phyloP scores from a whole-genome alignment of 345 rosid genomes.

The Psidium guajava region DNA sequence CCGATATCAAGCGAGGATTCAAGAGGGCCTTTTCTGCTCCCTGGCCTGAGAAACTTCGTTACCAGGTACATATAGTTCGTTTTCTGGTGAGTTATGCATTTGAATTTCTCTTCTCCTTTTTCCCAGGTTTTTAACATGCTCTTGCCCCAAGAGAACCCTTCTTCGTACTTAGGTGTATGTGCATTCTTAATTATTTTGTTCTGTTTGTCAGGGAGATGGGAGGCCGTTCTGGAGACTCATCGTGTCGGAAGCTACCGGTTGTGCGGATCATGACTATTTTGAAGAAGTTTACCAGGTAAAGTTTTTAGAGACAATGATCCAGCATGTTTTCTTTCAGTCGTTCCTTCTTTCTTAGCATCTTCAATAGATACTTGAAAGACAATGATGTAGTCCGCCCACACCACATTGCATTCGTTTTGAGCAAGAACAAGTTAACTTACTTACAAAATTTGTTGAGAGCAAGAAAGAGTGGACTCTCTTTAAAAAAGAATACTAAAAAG shows the following conservation, averaged over 20 bases:
- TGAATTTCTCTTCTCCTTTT: background rate
- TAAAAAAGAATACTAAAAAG: background rate
- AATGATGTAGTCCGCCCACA: background rate
- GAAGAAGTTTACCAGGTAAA: slow-evolving; percentile 80
- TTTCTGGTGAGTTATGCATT: background rate
- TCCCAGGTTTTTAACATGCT: background rate
- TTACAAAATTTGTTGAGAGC: background rate
- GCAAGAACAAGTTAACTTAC: background rate
- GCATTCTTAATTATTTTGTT: background rate
- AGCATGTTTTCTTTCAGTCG: background rate
- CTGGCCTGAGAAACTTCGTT: slow-evolving; percentile 80
- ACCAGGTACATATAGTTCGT: slow-evolving; percentile 37
- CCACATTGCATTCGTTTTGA: background rate
- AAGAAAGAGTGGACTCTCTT: background rate
- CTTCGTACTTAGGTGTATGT: background rate
- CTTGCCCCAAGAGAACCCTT: background rate
- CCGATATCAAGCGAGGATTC: slow-evolving; percentile 75
- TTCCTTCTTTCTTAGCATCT: background rate
- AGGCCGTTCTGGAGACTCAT: slow-evolving; percentile 78
- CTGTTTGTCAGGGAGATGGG: slow-evolving; percentile 62
- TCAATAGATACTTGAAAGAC: background rate
- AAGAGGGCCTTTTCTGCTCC: slow-evolving; percentile 72
- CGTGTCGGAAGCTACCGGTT: slow-evolving; percentile 85
- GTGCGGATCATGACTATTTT: slow-evolving; percentile 52
- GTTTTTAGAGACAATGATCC: background rate